Base-by-base conservation (phyloP, 2,329 filamentous ascomycete species). In the Fonsecaea erecta region DNA sequence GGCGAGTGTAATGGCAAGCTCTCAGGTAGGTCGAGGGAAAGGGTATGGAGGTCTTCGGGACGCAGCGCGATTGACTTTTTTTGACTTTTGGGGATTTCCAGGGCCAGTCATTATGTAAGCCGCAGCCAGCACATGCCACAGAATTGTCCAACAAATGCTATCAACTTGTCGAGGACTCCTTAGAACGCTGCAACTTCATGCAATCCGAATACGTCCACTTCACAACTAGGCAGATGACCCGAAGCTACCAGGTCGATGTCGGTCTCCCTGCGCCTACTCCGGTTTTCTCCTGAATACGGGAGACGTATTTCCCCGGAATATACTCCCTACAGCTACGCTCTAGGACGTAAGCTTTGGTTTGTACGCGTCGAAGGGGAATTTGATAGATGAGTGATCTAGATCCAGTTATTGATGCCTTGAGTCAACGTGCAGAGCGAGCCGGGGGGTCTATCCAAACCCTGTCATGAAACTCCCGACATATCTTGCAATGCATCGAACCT, bases 141-240 rank as follows among this genome's bases (percentile, higher is more conserved):
- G 2, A 16, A n/a, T 40, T 16, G 21, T 16, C 18, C 43, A 24
- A 1, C n/a, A 21, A 16, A 24, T 48, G 8, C 21, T 9, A 48
- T 26, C 43, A 24, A 48, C 7, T 26, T 6, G 21, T 18, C 52
- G 35, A 35, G 24, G 11, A 30, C 43, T 35, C 46, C 26, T 28
- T 28, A n/a, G n/a, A n/a, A n/a, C n/a, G n/a, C n/a, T n/a, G n/a
- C n/a, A n/a, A 26, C 26, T 40, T 24, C 18, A 7, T 6, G 18
- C 34, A 14, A 52, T 51, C 60, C 60, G 60, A 62, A 56, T 57
- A 62, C 60, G 60, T 53, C 52, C 59, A 46, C 18, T 18, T n/a
- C 51, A 48, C 54, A 12, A 24, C 26, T 8, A 48, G 34, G 28
- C 51, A 48, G 21, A 24, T 11, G 3, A 48, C 21, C 2, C 43